Conservation (phyloP, 805 yeast species). For the Ogataea trehaloabstinens region DNA sequence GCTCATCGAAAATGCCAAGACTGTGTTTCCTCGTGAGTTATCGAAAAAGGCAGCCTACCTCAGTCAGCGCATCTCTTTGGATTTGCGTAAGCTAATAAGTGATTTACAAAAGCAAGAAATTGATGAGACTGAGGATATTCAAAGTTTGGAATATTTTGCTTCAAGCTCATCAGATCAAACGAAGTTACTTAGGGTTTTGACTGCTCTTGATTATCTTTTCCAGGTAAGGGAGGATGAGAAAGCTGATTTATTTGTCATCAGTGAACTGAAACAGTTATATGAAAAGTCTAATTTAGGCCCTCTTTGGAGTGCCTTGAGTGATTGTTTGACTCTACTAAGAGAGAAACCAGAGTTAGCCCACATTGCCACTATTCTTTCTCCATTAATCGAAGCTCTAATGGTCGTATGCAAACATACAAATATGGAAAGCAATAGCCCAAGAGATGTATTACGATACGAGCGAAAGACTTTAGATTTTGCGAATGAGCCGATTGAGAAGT, state of each 20-base stretch:
- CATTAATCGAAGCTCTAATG: constrained; percentile 89
- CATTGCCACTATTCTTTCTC: constrained; percentile 77
- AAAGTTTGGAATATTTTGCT: constrained; percentile 60
- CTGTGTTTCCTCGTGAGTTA: constrained; percentile 64
- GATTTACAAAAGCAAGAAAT: constrained; percentile 38
- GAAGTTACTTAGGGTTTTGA: constrained; percentile 76
- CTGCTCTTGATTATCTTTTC: constrained; percentile 82
- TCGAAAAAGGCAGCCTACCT: constrained; percentile 61
- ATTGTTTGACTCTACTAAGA: constrained; percentile 62
- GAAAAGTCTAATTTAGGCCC: constrained; percentile 67
- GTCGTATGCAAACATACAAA: constrained; percentile 90
- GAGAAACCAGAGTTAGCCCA: constrained; percentile 53
- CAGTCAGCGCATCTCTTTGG: constrained; percentile 53
- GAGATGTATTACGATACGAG: constrained; percentile 60
- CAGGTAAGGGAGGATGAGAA: constrained; percentile 40
- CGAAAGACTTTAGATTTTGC: constrained; percentile 63
- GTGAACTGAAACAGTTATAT: constrained; percentile 59
- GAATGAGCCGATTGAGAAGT: constrained; percentile 69
- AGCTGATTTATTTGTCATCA: constrained; percentile 35
- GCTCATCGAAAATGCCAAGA: constrained; percentile 56
- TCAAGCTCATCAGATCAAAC: constrained; percentile 85
- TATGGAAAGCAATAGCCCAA: constrained; percentile 53
- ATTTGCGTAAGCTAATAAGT: constrained; percentile 47
- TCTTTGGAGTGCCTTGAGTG: constrained; percentile 83
- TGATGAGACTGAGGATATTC: constrained; percentile 45